Conservation (phyloP, 352 stramenopile genomes). For the Phytophthora quininea region DNA sequence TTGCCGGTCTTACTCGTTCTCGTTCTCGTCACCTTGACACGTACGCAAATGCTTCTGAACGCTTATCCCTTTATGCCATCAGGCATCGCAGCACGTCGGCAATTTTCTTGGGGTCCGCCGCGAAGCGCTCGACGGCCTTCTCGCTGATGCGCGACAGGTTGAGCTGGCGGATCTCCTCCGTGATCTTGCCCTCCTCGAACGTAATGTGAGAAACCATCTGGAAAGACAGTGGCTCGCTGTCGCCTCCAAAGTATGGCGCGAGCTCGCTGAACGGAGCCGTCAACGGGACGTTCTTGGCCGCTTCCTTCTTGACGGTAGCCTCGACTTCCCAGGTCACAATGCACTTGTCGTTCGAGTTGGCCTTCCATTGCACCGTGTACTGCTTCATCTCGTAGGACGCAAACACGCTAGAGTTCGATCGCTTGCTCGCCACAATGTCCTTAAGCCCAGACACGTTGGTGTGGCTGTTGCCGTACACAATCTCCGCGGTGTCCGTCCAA, state of each 20-base stretch:
- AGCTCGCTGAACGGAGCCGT: slow-evolving; percentile 73
- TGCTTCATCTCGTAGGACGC: slow-evolving; percentile 84
- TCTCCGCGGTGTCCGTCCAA: slow-evolving; percentile 71
- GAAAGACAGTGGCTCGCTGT: slow-evolving; percentile 64
- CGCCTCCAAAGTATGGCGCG: slow-evolving; percentile 46
- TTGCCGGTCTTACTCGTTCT: slow-evolving; percentile 31
- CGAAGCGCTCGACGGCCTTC: slow-evolving; percentile 54
- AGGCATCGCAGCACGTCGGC: slow-evolving; percentile 65
- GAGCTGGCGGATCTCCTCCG: slow-evolving; percentile 79
- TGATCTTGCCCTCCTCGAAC: slow-evolving; percentile 80
- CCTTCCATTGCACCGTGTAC: slow-evolving; percentile 82
- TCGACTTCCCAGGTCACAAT: slow-evolving; percentile 80
- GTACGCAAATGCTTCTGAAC: slow-evolving; percentile 12
- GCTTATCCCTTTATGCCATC: slow-evolving; percentile 22
- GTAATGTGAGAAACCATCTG: slow-evolving; percentile 81
- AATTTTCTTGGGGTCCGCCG: slow-evolving; percentile 57
- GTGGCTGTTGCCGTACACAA: slow-evolving; percentile 65
- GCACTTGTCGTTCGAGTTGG: slow-evolving; percentile 70
- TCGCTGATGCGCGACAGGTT: slow-evolving; percentile 71
- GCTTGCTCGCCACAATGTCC: slow-evolving; percentile 71
- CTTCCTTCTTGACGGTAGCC: slow-evolving; percentile 53
- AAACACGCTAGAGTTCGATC: slow-evolving; percentile 64
- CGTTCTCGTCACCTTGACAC: slow-evolving; percentile 17
- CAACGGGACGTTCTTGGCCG: slow-evolving; percentile 59
- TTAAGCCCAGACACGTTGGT: slow-evolving; percentile 55